Evolutionary conservation across 352 stramenopile species (phyloP), one percentile per base, ranked within the genome.

Genomic region (Pythium phragmiticola): DNA sequence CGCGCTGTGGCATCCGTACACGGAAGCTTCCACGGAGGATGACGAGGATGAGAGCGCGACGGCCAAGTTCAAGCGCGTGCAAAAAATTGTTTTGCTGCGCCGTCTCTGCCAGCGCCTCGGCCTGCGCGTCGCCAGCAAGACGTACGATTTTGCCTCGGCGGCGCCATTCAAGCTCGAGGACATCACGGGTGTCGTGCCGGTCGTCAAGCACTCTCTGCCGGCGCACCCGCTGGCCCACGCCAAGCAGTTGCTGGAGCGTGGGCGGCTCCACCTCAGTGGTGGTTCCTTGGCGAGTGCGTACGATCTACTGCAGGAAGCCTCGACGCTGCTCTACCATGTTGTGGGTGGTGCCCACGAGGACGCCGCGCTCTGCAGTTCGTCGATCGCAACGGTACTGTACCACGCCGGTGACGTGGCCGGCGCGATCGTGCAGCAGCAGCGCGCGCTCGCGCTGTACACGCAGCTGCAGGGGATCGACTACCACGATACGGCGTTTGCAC

Each of bases 391-490:
- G 3, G 93, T 98, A 55, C 80, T 98, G 19, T 97, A 95, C 72
- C 92, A 98, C 68, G 93, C 87, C 2, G 80, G 89, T 13, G 93
- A 99, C 57, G 70, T 92, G n/a, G 68, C 76, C 45, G 80, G 92
- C 21, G 95, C 94, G 12, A 90, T 98, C 63, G 76, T 74, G 12
- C 91, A 97, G 69, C 89, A 97, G 60, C 77, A 93, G 48, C 94
- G 93, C 49, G 87, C 92, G 45, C 73, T 98, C 39, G 90, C 90
- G n/a, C 66, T 98, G 41, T 89, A 95, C 69, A 91, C 94, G 36
- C 92, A 98, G 70, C 82, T 98, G 16, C 68, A 89, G 63, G 94
- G 94, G 19, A 90, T 98, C 42, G 96, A 99, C 80, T 96, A 90
- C 68, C 78, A 93, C 55, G 88, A 98, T 63, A 94, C 90, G 16